phyloP scores from a whole-genome alignment of 257 asterid species.

The Scutellaria galericulata region DNA sequence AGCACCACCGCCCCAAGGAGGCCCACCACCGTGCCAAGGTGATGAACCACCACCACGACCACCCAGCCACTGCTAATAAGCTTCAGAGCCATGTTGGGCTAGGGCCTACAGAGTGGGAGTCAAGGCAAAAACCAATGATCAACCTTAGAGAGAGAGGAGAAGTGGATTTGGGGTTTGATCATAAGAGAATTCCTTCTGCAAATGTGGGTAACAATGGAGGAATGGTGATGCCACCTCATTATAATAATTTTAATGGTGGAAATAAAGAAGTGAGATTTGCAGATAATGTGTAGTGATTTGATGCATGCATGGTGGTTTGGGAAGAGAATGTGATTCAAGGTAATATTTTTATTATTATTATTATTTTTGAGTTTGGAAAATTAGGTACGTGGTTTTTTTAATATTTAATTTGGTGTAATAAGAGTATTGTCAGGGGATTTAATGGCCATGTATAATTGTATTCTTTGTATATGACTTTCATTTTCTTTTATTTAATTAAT shows the following conservation, averaged over 20 bases:
- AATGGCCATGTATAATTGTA: not conserved
- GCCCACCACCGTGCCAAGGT: constrained; percentile 21
- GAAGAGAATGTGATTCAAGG: not conserved
- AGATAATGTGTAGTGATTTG: constrained; percentile 44
- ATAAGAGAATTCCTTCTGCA: constrained; percentile 25
- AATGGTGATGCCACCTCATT: not conserved
- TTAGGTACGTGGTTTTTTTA: not conserved
- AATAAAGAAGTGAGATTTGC: constrained; percentile 53
- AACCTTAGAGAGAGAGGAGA: constrained; percentile 49
- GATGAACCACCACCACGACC: constrained; percentile 7
- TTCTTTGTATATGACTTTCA: not conserved
- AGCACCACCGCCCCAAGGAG: constrained; percentile 35
- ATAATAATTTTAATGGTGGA: constrained; percentile 11
- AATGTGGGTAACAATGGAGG: constrained; percentile 26
- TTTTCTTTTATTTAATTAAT: too few species aligned
- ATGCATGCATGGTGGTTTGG: constrained; percentile 19
- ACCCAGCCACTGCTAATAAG: constrained; percentile 1
- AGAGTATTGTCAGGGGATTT: not conserved
- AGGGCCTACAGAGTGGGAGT: constrained; percentile 47
- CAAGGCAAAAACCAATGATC: constrained; percentile 40
- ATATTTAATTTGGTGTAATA: not conserved
- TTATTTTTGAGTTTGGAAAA: not conserved
- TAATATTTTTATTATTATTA: not conserved
- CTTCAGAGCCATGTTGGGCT: constrained; percentile 21
- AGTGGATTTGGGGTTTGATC: constrained; percentile 56